These are phyloP conservation scores for Durotheca rogersii DNA, from an alignment of 495 filamentous ascomycete species.

Conservation along the genomic window DNA sequence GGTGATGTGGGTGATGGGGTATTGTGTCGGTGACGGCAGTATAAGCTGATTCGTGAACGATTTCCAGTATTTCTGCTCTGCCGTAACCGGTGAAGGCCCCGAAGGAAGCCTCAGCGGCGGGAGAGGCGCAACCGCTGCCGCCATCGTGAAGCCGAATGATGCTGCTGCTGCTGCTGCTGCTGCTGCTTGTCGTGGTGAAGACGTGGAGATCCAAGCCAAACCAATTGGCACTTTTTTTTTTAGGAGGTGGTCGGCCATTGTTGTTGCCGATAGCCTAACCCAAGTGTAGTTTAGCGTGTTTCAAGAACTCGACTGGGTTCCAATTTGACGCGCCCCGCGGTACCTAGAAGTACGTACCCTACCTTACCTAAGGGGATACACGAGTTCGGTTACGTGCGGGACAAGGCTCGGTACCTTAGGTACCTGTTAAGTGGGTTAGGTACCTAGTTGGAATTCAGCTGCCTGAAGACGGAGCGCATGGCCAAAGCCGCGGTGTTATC, in stretches of 20 bases:
- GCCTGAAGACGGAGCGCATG: too few relatives aligned
- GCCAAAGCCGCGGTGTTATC: too few relatives aligned
- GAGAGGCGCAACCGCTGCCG: conserved; percentile 79
- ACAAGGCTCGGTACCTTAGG: too few relatives aligned
- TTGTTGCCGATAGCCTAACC: conserved; percentile 20
- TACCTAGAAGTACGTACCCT: too few relatives aligned
- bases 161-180: conserved; percentile 14
- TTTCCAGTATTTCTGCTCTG: conserved; percentile 94
- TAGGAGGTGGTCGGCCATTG: conserved; percentile 13
- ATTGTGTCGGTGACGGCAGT: conserved; percentile 81
- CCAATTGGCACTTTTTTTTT: conserved; percentile 28
- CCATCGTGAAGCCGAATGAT: conserved; percentile 74
- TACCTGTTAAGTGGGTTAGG: too few relatives aligned
- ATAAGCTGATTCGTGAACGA: conserved; percentile 85
- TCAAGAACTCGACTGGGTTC: too few relatives aligned
- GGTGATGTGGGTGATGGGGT: conserved; percentile 84
- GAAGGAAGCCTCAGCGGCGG: conserved; percentile 80
- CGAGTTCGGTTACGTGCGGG: too few relatives aligned
- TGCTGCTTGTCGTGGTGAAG: conserved; percentile 7
- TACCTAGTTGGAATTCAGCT: too few relatives aligned
- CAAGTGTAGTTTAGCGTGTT: conserved; percentile 5
- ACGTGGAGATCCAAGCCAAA: conserved; percentile 3
- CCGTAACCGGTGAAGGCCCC: conserved; percentile 69
- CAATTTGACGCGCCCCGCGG: too few relatives aligned
- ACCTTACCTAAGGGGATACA: too few relatives aligned